Evolutionary conservation across 2,329 filamentous ascomycete species (phyloP), one percentile per base, ranked within the genome.

Genomic region (Chaetomiaceae sp.): DNA sequence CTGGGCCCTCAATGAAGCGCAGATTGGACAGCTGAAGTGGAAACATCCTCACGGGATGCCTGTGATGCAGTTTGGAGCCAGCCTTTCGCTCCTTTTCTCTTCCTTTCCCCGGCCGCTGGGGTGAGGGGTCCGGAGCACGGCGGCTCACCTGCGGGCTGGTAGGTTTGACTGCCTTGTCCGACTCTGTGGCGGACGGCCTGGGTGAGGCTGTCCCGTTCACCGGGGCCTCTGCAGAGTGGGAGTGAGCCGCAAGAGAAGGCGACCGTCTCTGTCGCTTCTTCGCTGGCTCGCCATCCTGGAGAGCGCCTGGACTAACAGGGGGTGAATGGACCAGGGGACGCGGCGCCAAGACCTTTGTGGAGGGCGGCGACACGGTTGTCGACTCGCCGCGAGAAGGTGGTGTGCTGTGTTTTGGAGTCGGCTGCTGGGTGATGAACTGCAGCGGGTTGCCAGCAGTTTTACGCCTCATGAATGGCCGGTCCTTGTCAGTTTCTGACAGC

Each of bases 261-360:
- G 56, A 51, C 3, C 55, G 17, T 14, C 41, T 54, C 33, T 37
- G 51, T 38, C 53, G 50, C 20, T 61, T 61, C 35, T 43, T 51
- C 12, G 44, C 19, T 8, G 55, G 52, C 34, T 58, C 56, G 10
- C 43, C 49, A 40, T 55, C 41, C 16, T 5, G 37, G 2, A 21
- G 21, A 16, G n/a, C 20, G 14, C 31, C 37, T 6, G 54, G 57
- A 16, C 53, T 53, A 19, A 33, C 41, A 13, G 54, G 51, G 6
- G 51, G 46, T 20, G 57, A 57, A 33, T 51, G 46, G 27, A 45
- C 53, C 14, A 21, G 7, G 2, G 39, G 49, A 16, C 30, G 52
- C n/a, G 41, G 35, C 4, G 39, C 31, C 17, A 40, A 21, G 7
- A 38, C 41, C 25, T 40, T 27, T 10, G 41, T 44, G 8, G 50